phyloP scores from a whole-genome alignment of 108 stramenopile species.

The Nitzschia sp. region DNA sequence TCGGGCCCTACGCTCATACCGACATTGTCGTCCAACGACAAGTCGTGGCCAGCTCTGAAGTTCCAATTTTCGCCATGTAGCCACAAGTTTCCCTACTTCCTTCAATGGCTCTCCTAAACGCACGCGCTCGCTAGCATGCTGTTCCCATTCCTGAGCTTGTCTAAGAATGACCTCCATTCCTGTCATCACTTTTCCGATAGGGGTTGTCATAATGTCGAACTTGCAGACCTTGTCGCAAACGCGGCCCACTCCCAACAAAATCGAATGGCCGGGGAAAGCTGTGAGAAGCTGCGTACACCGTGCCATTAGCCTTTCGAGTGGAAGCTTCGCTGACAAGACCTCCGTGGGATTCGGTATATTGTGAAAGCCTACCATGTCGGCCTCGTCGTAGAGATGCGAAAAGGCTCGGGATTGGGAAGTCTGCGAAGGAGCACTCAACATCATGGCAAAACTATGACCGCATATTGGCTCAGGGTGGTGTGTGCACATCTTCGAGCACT shows the following conservation, averaged over 20 bases:
- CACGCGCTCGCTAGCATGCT: constrained; percentile 88
- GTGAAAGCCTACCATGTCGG: constrained; percentile 67
- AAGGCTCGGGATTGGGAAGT: background rate
- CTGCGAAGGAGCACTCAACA: constrained; percentile 18
- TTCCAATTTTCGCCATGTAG: constrained; percentile 92
- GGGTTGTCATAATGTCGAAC: constrained; percentile 59
- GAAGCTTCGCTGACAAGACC: constrained; percentile 62
- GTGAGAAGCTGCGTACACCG: constrained; percentile 77
- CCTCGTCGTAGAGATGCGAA: constrained; percentile 4
- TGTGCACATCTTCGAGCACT: background rate
- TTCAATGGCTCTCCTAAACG: constrained; percentile 68
- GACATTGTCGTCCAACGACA: constrained; percentile 54
- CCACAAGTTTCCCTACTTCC: constrained; percentile 78
- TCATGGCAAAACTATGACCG: constrained; percentile 29
- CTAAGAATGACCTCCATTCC: constrained; percentile 89
- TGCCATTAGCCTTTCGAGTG: constrained; percentile 62
- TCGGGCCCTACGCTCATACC: constrained; percentile 45
- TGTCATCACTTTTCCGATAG: constrained; percentile 88
- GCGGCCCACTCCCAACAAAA: constrained; percentile 75
- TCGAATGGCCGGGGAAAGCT: constrained; percentile 90
- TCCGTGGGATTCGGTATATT: constrained; percentile 76
- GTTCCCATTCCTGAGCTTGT: constrained; percentile 97
- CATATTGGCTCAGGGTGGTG: constrained; percentile 13
- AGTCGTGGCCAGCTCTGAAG: constrained; percentile 89
- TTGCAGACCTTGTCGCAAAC: constrained; percentile 74